Percentiles rank a stretch among this genome's conserved stretches.
Evolutionary conservation across 495 filamentous ascomycete genomes (phyloP).

Genomic region (Talaromyces wortmannii): DNA sequence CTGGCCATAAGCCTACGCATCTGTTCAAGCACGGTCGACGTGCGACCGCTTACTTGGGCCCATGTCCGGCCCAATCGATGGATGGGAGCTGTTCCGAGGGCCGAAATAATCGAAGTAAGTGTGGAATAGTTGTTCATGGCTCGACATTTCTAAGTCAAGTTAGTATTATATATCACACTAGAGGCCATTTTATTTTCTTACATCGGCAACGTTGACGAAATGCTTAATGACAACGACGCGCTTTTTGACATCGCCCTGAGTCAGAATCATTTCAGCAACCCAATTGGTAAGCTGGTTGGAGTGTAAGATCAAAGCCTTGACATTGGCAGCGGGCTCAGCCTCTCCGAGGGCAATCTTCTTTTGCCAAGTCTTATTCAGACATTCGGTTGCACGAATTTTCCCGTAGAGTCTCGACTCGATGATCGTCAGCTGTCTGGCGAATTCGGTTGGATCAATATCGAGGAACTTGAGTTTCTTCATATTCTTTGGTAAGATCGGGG

Average conservation of each 20-base stretch:
- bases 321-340: constrained; percentile 85
- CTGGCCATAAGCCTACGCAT: constrained; percentile 96
- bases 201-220: constrained; percentile 93
- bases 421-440: constrained; percentile 92
- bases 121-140: constrained; percentile 94
- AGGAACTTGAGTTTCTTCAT: constrained; percentile 99
- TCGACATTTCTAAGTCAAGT: constrained; percentile 75
- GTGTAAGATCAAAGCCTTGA: constrained; percentile 92
- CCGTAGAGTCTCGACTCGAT: constrained; percentile 92
- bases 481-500: constrained; percentile 93
- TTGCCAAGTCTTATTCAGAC: constrained; percentile 97
- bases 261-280: constrained; percentile 99
- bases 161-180: not conserved
- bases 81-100: constrained; percentile 87
- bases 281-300: constrained; percentile 98
- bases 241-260: constrained; percentile 87
- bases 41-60: constrained; percentile 82
- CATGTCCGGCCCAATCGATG: constrained; percentile 92
- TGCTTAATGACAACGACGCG: constrained; percentile 97
- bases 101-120: constrained; percentile 96
- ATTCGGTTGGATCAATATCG: constrained; percentile 92
- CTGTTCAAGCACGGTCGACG: constrained; percentile 68
- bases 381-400: constrained; percentile 92
- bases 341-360: constrained; percentile 81
- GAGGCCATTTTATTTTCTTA: constrained; percentile 31